Percentiles rank a stretch among this genome's conserved stretches.
phyloP scores from a whole-genome alignment of 1,139 yeast genomes.

The Scheffersomyces cryptocercus region DNA sequence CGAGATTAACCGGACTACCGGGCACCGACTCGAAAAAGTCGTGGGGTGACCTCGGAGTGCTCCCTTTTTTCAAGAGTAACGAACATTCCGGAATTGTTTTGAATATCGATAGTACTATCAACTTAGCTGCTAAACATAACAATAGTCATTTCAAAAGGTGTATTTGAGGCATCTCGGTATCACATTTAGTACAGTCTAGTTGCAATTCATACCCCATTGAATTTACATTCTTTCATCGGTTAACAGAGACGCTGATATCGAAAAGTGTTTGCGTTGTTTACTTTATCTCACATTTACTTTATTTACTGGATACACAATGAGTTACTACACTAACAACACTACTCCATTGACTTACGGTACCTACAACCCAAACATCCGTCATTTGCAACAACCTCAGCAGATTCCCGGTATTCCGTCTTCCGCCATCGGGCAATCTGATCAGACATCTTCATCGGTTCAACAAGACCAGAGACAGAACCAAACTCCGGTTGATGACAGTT shows the following conservation, averaged over 20 bases:
- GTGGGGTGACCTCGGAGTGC: conserved; percentile 1
- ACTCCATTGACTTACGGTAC: conserved; percentile 12
- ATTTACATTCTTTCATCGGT: neutral
- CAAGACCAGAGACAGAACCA: conserved; percentile 23
- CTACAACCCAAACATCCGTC: conserved; percentile 9
- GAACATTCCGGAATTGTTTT: no score
- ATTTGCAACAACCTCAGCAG: conserved; percentile 10
- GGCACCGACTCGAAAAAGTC: conserved; percentile 1
- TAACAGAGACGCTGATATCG: neutral
- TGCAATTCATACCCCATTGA: no score
- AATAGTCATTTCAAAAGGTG: no score
- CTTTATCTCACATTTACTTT: no score
- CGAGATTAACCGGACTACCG: conserved; percentile 1
- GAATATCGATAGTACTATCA: no score
- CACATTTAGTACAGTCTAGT: no score
- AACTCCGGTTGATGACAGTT: conserved; percentile 6
- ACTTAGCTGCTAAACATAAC: no score
- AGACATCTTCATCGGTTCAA: conserved; percentile 16
- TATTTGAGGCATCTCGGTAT: no score
- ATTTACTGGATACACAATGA: conserved; percentile 4
- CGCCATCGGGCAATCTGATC: conserved; percentile 4
- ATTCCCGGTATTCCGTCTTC: conserved; percentile 6
- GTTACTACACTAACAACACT: conserved; percentile 10
- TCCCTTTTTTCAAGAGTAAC: no score
- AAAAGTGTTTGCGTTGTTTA: conserved; percentile 3